Conservation (phyloP, 73 alveolate species). For the Blepharisma stoltei region DNA sequence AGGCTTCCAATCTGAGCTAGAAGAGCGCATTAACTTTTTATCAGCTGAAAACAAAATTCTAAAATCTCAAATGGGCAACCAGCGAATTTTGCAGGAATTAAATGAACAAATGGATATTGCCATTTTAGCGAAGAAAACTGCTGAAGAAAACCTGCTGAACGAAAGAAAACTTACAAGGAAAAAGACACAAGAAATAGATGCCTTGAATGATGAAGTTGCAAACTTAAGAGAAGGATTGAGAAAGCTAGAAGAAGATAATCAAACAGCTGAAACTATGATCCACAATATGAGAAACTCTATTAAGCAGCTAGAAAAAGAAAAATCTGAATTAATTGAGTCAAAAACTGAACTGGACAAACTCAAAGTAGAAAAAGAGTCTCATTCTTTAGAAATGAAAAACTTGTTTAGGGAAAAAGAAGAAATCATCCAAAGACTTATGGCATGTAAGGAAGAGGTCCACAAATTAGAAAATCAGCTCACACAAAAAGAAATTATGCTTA, state of each 20-base stretch:
- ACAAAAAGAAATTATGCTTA: neutral
- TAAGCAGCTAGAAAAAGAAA: neutral
- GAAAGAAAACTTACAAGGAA: neutral
- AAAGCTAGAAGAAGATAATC: neutral
- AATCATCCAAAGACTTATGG: slow-evolving; percentile 3
- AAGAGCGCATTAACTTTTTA: neutral
- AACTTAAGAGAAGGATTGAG: neutral
- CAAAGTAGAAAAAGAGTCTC: neutral
- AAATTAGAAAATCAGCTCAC: neutral
- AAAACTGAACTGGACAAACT: neutral
- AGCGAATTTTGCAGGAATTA: neutral
- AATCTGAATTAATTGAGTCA: neutral
- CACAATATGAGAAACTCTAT: neutral
- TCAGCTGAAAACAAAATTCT: neutral
- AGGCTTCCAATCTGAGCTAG: neutral
- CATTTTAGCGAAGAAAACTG: neutral
- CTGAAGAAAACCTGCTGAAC: neutral
- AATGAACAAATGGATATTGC: neutral
- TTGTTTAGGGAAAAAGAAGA: slow-evolving; percentile 19
- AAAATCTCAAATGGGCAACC: neutral
- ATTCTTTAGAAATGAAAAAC: neutral
- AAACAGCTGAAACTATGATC: neutral
- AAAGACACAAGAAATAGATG: neutral
- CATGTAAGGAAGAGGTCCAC: neutral
- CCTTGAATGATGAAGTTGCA: neutral